phyloP scores from a whole-genome alignment of 2,329 filamentous ascomycete genomes.

The Rhinocladiella mackenziei region DNA sequence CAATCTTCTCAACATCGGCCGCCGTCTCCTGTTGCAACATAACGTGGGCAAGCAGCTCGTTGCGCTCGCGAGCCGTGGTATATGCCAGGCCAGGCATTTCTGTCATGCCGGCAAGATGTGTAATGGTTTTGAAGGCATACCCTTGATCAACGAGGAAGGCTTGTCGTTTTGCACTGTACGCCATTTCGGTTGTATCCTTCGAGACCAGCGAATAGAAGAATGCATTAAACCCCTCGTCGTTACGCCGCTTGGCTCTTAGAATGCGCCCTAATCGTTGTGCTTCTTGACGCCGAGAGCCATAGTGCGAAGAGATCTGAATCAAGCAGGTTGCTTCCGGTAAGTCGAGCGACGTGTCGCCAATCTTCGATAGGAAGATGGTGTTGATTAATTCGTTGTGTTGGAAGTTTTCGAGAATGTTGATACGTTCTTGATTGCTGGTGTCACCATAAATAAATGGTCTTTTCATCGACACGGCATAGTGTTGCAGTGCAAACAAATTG shows the following conservation, averaged over 20 bases:
- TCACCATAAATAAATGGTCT: slow-evolving; percentile 91
- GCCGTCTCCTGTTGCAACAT: slow-evolving; percentile 79
- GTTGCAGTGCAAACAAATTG: slow-evolving; percentile 86
- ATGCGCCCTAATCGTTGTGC: slow-evolving; percentile 91
- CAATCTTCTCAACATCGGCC: slow-evolving; percentile 66
- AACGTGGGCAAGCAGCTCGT: slow-evolving; percentile 83
- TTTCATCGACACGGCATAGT: slow-evolving; percentile 75
- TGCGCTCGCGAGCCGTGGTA: slow-evolving; percentile 70
- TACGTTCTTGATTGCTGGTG: slow-evolving; percentile 78
- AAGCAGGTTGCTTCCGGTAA: slow-evolving; percentile 92
- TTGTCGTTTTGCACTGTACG: slow-evolving; percentile 91
- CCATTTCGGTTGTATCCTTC: slow-evolving; percentile 98
- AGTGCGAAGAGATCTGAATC: slow-evolving; percentile 96
- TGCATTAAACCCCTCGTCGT: slow-evolving; percentile 97
- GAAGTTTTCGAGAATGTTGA: slow-evolving; percentile 87
- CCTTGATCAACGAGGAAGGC: slow-evolving; percentile 97
- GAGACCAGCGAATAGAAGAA: slow-evolving; percentile 98
- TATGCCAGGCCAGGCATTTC: slow-evolving; percentile 77
- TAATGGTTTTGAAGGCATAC: slow-evolving; percentile 99
- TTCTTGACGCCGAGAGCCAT: slow-evolving; percentile 93
- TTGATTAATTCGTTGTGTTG: slow-evolving; percentile 86
- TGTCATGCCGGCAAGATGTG: slow-evolving; percentile 86
- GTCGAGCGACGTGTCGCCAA: slow-evolving; percentile 96
- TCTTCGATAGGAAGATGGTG: slow-evolving; percentile 94
- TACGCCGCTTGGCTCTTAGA: slow-evolving; percentile 86